Evolutionary conservation across 768 basidiomycete genomes (phyloP), one percentile per base, ranked within the genome.

Genomic region (Naematelia encephala): DNA sequence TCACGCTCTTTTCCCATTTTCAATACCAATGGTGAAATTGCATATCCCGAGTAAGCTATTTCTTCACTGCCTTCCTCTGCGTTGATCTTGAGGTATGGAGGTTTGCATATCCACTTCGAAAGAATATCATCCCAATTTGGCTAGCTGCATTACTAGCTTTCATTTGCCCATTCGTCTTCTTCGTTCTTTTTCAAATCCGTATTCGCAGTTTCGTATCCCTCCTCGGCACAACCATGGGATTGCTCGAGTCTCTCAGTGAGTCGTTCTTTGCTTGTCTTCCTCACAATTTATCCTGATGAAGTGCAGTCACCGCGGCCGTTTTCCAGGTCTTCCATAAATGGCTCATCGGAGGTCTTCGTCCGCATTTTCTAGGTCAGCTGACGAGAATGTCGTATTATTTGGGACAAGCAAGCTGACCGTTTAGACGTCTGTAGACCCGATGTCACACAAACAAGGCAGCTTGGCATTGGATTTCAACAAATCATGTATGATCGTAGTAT

Each of bases 261-360:
- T 61, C 52, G n/a, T 3, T 30, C 21, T 16, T 21, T 19, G 21
- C 46, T 26, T 8, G 25, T 47, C 34, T 39, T 47, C 25, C 46
- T 19, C 39, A 12, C 22, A 51, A 51, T 44, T 26, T 5, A 12
- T 4, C 13, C 56, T 28, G 5, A 44, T 34, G 54, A 46, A 43
- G 39, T 43, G 25, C 46, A 68, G 64, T 70, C 64, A 79, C 78
- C 2, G 81, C 78, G 0, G 80, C 81, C 2, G 77, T 78, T 1
- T 81, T 81, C 61, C 80, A 81, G 64, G 83, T 84, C 10, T 83
- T 82, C 69, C 73, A 85, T 60, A 85, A 85, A 68, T 84, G 81
- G 80, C 74, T 84, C 47, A 83, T 72, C 51, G 73, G 67, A 27
- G 74, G 69, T 47, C 55, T 63, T 5, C 39, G 50, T 19, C 51